A percentile compares a stretch with the other conserved stretches of the same genome.
Conservation (phyloP, 106 monocot genomes). For the Apostasia shenzhenica region DNA sequence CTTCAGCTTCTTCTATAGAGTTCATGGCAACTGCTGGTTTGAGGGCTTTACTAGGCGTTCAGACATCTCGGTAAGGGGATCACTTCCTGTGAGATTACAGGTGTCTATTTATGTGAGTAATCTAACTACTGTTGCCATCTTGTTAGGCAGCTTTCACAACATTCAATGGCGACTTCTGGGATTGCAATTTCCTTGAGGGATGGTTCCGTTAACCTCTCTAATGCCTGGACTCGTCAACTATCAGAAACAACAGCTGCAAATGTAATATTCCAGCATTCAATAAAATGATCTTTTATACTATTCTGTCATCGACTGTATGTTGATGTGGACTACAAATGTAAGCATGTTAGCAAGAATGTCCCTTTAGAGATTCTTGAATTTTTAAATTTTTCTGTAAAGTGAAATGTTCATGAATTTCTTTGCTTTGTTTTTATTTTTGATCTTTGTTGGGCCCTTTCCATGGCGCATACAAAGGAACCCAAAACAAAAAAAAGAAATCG, state of each 20-base stretch:
- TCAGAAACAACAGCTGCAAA: slow-evolving; percentile 73
- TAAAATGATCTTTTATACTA: background rate
- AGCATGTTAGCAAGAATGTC: no score
- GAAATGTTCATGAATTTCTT: background rate
- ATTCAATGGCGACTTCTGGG: slow-evolving; percentile 83
- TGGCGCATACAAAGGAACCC: no score
- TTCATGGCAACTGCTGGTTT: slow-evolving; percentile 87
- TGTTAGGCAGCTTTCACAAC: slow-evolving; percentile 74
- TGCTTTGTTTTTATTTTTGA: background rate
- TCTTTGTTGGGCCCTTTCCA: background rate
- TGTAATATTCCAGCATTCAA: slow-evolving; percentile 31
- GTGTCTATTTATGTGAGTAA: slow-evolving; percentile 6
- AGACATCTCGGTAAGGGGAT: slow-evolving; percentile 60
- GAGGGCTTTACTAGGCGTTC: slow-evolving; percentile 54
- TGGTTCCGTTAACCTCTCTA: slow-evolving; percentile 84
- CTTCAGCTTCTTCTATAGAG: slow-evolving; percentile 76
- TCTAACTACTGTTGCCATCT: slow-evolving; percentile 17
- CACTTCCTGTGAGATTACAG: background rate
- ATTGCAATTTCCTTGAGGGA: slow-evolving; percentile 65
- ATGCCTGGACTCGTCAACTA: slow-evolving; percentile 89
- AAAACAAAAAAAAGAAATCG: no score
- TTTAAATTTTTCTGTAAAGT: no score
- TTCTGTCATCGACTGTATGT: background rate
- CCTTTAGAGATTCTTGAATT: no score
- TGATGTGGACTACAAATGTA: no score